A percentile compares a stretch with the other conserved stretches of the same genome.
phyloP scores from a whole-genome alignment of 371 early-diverging fungal species.

The Zopfochytrium polystomum region DNA sequence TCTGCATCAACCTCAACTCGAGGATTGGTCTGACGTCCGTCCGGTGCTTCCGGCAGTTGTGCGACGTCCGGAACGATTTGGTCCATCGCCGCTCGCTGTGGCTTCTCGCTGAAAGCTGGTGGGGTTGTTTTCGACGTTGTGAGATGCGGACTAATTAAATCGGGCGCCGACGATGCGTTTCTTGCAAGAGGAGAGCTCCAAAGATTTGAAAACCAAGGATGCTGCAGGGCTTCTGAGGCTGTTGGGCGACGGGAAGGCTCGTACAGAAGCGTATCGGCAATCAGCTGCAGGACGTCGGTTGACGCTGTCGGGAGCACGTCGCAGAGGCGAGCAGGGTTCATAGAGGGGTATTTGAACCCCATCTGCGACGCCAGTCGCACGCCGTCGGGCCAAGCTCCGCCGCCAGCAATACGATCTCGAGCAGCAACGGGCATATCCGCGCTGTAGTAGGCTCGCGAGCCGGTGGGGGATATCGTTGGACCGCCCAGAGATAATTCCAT shows the following conservation, averaged over 20 bases:
- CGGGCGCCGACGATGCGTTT: not conserved
- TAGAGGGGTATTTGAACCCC: conserved; percentile 63
- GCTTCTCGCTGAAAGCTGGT: too few species aligned
- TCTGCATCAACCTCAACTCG: too few species aligned
- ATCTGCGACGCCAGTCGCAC: conserved; percentile 59
- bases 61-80: too few species aligned
- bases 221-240: conserved; percentile 65
- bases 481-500: not conserved
- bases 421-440: not conserved
- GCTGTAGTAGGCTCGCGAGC: not conserved
- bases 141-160: too few species aligned
- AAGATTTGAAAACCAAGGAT: conserved; percentile 59
- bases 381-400: conserved; percentile 69
- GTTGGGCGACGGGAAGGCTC: conserved; percentile 80
- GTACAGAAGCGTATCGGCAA: conserved; percentile 81
- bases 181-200: not conserved
- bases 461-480: not conserved
- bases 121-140: too few species aligned
- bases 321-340: conserved; percentile 50
- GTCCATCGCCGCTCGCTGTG: too few species aligned
- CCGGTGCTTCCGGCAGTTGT: too few species aligned
- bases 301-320: conserved; percentile 64
- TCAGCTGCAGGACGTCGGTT: conserved; percentile 62
- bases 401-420: conserved; percentile 38
- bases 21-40: too few species aligned